Base-by-base conservation (phyloP, 73 alveolate species). In the Halteria grandinella region DNA sequence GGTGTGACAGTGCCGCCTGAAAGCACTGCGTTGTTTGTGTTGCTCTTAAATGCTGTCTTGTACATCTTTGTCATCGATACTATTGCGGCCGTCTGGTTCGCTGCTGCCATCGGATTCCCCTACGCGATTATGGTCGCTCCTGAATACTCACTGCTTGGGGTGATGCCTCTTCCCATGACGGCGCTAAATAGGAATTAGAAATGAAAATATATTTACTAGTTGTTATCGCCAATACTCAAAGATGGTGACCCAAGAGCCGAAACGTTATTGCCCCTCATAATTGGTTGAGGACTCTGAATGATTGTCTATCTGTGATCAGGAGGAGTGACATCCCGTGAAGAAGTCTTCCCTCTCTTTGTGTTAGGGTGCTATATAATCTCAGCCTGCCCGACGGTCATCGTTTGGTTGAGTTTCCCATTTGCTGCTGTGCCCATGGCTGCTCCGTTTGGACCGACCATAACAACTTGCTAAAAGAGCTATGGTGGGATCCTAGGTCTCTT, bases 1-100 rank as follows among this genome's bases (percentile, higher is more conserved):
- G 80, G 63, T 18, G 80, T 66, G 4, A 60, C 77, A 55, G 43
- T 60, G 4, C 77, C 77, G 2, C 37, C 59, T n/a, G 77, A 49
- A 8, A 59, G 24, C 15, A 57, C 31, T 57, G 73, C 55, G 17
- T 57, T 33, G 21, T 32, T 32, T 7, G 53, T 25, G 5, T 33
- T n/a, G n/a, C n/a, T n/a, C n/a, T n/a, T n/a, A n/a, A n/a, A n/a
- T n/a, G n/a, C n/a, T n/a, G n/a, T n/a, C n/a, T n/a, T n/a, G n/a
- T n/a, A n/a, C n/a, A n/a, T n/a, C n/a, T n/a, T n/a, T n/a, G n/a
- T n/a, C n/a, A n/a, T n/a, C n/a, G n/a, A n/a, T n/a, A n/a, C n/a
- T n/a, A n/a, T n/a, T n/a, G n/a, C n/a, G n/a, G n/a, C n/a, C n/a
- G n/a, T n/a, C n/a, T n/a, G n/a, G n/a, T n/a, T n/a, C n/a, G n/a